These are phyloP conservation scores for Pulveroboletus sp. DNA, from an alignment of 1,284 basidiomycete species.

Conservation along the genomic window DNA sequence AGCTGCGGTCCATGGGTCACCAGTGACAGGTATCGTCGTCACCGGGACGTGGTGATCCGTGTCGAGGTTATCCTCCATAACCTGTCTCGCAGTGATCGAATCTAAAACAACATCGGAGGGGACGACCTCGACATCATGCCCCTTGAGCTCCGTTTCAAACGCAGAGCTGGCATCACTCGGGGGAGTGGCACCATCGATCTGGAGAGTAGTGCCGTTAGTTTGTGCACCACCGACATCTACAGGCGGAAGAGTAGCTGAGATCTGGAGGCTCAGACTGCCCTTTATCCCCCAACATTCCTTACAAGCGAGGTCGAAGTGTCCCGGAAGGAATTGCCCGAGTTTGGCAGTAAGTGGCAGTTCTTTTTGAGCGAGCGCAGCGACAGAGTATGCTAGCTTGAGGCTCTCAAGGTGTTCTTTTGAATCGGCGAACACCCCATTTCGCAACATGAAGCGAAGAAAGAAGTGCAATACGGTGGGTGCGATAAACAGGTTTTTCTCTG, in stretches of 20 bases:
- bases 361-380: slow-evolving; percentile 41
- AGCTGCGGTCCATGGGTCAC: slow-evolving; percentile 31
- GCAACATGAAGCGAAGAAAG: slow-evolving; percentile 50
- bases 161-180: slow-evolving; percentile 2
- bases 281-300: slow-evolving; percentile 39
- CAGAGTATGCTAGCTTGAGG: slow-evolving; percentile 37
- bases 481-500: slow-evolving; percentile 32
- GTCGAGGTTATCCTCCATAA: slow-evolving; percentile 33
- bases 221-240: background rate
- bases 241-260: slow-evolving; percentile 12
- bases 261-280: slow-evolving; percentile 22
- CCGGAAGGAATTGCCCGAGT: slow-evolving; percentile 43
- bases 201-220: background rate
- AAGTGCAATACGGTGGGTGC: slow-evolving; percentile 49
- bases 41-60: slow-evolving; percentile 12
- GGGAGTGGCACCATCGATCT: background rate
- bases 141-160: slow-evolving; percentile 32
- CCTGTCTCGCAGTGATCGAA: slow-evolving; percentile 35
- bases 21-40: slow-evolving; percentile 19
- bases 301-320: slow-evolving; percentile 43
- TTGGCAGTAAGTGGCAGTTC: slow-evolving; percentile 48
- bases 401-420: slow-evolving; percentile 24
- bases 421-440: slow-evolving; percentile 42
- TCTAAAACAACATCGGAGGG: slow-evolving; percentile 33
- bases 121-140: slow-evolving; percentile 27